These are phyloP conservation scores for Paracoccidioides brasiliensis DNA, from an alignment of 2,329 filamentous ascomycete species.

Conservation along the genomic window DNA sequence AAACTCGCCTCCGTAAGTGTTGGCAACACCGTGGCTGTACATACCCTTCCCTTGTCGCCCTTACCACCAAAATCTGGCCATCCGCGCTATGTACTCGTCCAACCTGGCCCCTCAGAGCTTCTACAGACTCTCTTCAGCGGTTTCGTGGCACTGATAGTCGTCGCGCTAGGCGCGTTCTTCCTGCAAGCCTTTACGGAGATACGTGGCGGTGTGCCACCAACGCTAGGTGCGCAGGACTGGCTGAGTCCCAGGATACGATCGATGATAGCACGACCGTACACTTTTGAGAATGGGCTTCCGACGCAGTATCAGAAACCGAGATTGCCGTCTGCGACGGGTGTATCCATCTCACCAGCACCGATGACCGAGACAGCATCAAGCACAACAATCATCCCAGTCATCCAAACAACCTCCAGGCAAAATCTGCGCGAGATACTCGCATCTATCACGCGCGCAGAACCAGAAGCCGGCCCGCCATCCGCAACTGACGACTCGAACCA, in stretches of 20 bases:
- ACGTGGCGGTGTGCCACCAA: slow-evolving; percentile 43
- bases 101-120: slow-evolving; percentile 41
- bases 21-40: slow-evolving; percentile 64
- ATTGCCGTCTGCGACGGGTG: too few relatives aligned
- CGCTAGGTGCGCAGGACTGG: slow-evolving; percentile 43
- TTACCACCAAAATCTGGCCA: slow-evolving; percentile 32
- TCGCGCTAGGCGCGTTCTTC: slow-evolving; percentile 50
- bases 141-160: slow-evolving; percentile 46
- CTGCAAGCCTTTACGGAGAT: slow-evolving; percentile 50
- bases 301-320: slow-evolving; percentile 11
- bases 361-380: slow-evolving; percentile 6
- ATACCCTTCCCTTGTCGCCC: slow-evolving; percentile 56
- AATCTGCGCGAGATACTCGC: slow-evolving; percentile 20
- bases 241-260: slow-evolving; percentile 41
- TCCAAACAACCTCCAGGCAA: slow-evolving; percentile 8
- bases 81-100: slow-evolving; percentile 57
- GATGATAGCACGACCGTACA: slow-evolving; percentile 28
- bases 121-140: slow-evolving; percentile 43
- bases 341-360: neutral
- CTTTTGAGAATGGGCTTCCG: slow-evolving; percentile 15
- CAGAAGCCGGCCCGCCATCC: slow-evolving; percentile 15
- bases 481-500: slow-evolving; percentile 13
- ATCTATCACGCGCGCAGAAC: slow-evolving; percentile 12
- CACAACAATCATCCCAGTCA: neutral
- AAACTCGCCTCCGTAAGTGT: slow-evolving; percentile 73